phyloP scores from a whole-genome alignment of 768 basidiomycete species.

The Pulveroboletus sp. region DNA sequence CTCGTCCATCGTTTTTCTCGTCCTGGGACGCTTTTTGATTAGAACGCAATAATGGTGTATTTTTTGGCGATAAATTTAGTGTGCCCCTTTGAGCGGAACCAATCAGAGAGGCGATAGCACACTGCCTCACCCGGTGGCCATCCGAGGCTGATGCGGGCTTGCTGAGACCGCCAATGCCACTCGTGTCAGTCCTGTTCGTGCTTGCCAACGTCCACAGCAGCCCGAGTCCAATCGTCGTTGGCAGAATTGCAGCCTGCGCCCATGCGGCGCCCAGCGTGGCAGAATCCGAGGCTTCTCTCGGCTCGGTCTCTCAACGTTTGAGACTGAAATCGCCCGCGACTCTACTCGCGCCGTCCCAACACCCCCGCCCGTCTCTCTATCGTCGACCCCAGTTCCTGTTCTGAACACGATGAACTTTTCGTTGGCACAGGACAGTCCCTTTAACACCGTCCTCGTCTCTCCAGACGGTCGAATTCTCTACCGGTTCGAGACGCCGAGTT shows the following conservation, averaged over 20 bases:
- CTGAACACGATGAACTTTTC: conserved; percentile 29
- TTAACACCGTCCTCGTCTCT: conserved; percentile 28
- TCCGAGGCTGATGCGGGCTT: conserved; percentile 16
- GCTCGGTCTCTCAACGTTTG: conserved; percentile 17
- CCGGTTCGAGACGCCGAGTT: conserved; percentile 28
- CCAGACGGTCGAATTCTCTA: conserved; percentile 27
- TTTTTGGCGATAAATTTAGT: neutral
- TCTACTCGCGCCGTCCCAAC: conserved; percentile 12
- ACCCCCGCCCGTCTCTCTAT: neutral
- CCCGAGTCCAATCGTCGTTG: neutral
- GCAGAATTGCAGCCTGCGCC: conserved; percentile 4
- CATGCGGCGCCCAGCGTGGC: conserved; percentile 30
- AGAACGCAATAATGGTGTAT: conserved; percentile 8
- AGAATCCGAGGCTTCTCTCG: conserved; percentile 31
- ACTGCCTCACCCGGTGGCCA: conserved; percentile 23
- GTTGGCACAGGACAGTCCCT: conserved; percentile 28
- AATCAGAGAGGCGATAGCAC: conserved; percentile 23
- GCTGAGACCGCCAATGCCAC: conserved; percentile 3
- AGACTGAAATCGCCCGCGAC: conserved; percentile 9
- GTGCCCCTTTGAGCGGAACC: conserved; percentile 6
- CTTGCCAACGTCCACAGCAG: conserved; percentile 2
- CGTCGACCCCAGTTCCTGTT: neutral
- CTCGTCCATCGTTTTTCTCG: neutral
- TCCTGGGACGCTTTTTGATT: neutral
- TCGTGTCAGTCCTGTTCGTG: neutral